phyloP scores from a whole-genome alignment of 2,329 filamentous ascomycete genomes.

The Alternaria sp. region DNA sequence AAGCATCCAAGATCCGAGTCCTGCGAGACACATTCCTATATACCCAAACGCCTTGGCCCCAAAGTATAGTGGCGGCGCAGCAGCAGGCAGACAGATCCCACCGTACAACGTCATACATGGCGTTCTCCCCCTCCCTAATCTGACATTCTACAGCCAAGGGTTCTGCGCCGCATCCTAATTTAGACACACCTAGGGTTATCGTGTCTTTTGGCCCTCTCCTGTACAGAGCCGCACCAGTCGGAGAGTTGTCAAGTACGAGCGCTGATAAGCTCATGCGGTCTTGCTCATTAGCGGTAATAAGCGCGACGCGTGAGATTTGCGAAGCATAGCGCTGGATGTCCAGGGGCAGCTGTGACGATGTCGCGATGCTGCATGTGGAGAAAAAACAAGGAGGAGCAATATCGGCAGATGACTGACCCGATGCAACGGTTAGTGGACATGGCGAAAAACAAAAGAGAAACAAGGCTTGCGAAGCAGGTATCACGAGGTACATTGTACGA shows the following conservation, averaged over 20 bases:
- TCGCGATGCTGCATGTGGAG: not conserved
- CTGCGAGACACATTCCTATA: not conserved
- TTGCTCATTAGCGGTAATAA: not conserved
- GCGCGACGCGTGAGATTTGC: not conserved
- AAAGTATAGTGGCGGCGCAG: not conserved
- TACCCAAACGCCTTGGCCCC: not conserved
- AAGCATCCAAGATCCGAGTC: not conserved
- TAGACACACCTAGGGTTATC: not conserved
- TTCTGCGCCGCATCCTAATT: not conserved
- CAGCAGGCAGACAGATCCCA: not conserved
- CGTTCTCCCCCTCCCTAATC: not conserved
- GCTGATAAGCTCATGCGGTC: not conserved
- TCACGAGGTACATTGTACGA: not conserved
- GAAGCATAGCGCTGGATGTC: not conserved
- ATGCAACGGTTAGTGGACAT: not conserved
- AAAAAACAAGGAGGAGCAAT: not conserved
- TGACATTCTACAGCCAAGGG: not conserved
- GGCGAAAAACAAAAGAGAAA: not conserved
- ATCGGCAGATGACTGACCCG: not conserved
- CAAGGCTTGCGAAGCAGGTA: not conserved
- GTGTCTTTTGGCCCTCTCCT: not conserved
- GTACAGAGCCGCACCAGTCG: not conserved
- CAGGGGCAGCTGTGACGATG: not conserved
- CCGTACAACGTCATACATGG: not conserved
- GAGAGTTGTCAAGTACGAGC: not conserved